Evolutionary conservation across 768 basidiomycete species (phyloP).

Genomic region (Tubosaeta sp.): DNA sequence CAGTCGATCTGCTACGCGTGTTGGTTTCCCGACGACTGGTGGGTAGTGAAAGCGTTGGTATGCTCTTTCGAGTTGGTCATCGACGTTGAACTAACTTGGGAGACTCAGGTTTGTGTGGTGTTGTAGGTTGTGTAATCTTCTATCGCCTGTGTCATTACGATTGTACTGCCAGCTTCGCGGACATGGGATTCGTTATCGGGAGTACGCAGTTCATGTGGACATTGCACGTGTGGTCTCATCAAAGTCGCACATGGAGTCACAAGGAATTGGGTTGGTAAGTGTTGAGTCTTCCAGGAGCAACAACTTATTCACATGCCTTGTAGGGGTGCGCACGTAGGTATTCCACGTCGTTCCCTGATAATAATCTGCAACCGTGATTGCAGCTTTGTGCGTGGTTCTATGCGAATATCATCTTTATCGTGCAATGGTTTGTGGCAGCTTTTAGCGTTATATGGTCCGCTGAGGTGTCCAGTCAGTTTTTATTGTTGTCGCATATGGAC

Average conservation of each 20-base stretch:
- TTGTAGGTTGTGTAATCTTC: neutral
- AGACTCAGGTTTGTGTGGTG: neutral
- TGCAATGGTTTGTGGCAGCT: constrained; percentile 4
- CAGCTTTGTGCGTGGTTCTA: neutral
- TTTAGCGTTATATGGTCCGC: neutral
- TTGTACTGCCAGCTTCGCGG: neutral
- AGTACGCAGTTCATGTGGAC: neutral
- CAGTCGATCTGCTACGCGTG: neutral
- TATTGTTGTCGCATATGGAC: constrained; percentile 16
- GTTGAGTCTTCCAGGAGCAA: neutral
- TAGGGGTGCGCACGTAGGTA: neutral
- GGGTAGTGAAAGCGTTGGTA: neutral
- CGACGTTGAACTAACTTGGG: neutral
- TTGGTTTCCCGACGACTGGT: neutral
- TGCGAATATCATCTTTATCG: neutral
- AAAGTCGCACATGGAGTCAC: neutral
- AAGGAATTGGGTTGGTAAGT: neutral
- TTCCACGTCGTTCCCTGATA: neutral
- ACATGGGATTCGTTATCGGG: neutral
- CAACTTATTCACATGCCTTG: neutral
- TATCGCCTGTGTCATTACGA: neutral
- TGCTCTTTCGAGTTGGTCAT: neutral
- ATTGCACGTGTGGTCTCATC: neutral
- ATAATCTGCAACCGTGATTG: neutral
- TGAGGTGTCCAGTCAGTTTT: constrained; percentile 4